These are phyloP conservation scores for Globisporangium lucens DNA, from an alignment of 352 stramenopile genomes.

Conservation along the genomic window DNA sequence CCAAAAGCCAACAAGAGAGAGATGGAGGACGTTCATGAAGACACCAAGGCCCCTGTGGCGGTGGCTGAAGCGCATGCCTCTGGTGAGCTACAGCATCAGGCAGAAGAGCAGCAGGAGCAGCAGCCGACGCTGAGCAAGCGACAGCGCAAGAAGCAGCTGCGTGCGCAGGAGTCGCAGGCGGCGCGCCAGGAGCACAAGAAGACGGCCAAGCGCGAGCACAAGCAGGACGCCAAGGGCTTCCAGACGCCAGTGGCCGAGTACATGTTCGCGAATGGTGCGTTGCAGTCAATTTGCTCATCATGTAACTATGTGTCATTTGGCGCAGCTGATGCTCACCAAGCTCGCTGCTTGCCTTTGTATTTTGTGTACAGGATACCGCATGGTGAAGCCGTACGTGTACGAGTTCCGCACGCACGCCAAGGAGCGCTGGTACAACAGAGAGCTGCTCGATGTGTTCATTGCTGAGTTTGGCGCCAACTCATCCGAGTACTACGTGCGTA, in stretches of 20 bases:
- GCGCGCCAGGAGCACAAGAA: constrained; percentile 17
- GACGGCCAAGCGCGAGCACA: constrained; percentile 28
- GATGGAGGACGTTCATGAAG: not conserved
- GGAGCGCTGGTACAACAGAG: constrained; percentile 89
- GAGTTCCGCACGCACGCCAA: constrained; percentile 96
- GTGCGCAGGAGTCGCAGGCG: constrained; percentile 19
- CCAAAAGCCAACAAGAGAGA: not conserved
- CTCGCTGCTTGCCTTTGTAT: not conserved
- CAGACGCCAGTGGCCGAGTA: constrained; percentile 51
- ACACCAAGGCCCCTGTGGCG: not conserved
- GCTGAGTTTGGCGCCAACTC: constrained; percentile 83
- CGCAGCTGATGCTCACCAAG: not conserved
- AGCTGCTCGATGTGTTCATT: constrained; percentile 91
- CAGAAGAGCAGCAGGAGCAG: not conserved
- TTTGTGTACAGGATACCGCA: constrained; percentile 61
- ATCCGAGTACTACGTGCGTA: constrained; percentile 80
- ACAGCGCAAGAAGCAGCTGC: constrained; percentile 45
- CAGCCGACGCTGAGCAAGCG: constrained; percentile 24
- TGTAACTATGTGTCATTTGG: not conserved
- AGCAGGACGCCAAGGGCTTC: constrained; percentile 28
- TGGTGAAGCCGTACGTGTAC: constrained; percentile 94
- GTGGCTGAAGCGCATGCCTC: not conserved
- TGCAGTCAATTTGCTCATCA: not conserved
- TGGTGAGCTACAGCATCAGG: not conserved
- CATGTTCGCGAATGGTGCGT: constrained; percentile 48